Evolutionary conservation across 495 filamentous ascomycete species (phyloP).

Genomic region (Penicillium argentinense): DNA sequence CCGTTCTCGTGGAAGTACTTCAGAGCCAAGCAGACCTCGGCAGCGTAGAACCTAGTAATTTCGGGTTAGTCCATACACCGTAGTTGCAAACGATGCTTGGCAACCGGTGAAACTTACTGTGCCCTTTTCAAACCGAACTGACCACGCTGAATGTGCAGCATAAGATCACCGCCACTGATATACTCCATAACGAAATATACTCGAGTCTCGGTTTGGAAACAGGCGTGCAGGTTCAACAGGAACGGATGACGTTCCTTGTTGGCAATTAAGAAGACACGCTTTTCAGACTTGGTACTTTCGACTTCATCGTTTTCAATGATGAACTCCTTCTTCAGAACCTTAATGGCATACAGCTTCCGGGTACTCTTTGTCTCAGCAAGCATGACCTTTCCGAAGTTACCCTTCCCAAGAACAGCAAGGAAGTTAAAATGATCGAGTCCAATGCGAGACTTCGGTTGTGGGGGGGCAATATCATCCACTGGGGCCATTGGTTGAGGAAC

Average conservation of each 20-base stretch:
- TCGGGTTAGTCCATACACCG: constrained; percentile 5
- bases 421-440: constrained; percentile 99
- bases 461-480: constrained; percentile 55
- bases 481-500: constrained; percentile 42
- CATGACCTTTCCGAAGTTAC: constrained; percentile 99
- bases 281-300: constrained; percentile 97
- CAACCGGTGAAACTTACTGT: constrained; percentile 64
- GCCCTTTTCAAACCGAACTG: constrained; percentile 95
- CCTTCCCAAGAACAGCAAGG: constrained; percentile 96
- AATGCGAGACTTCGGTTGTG: constrained; percentile 73
- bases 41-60: constrained; percentile 86
- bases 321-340: constrained; percentile 99
- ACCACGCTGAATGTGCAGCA: constrained; percentile 97
- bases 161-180: constrained; percentile 96
- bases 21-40: constrained; percentile 93
- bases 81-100: neutral
- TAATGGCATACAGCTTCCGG: constrained; percentile 95
- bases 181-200: constrained; percentile 99
- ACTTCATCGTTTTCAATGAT: constrained; percentile 99
- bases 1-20: constrained; percentile 99
- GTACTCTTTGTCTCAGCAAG: constrained; percentile 92
- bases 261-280: constrained; percentile 93
- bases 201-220: constrained; percentile 98
- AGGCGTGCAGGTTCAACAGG: constrained; percentile 91
- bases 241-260: constrained; percentile 99